Conservation (phyloP, 208 protist genomes). For the Herpetomonas samuelpessoai region DNA sequence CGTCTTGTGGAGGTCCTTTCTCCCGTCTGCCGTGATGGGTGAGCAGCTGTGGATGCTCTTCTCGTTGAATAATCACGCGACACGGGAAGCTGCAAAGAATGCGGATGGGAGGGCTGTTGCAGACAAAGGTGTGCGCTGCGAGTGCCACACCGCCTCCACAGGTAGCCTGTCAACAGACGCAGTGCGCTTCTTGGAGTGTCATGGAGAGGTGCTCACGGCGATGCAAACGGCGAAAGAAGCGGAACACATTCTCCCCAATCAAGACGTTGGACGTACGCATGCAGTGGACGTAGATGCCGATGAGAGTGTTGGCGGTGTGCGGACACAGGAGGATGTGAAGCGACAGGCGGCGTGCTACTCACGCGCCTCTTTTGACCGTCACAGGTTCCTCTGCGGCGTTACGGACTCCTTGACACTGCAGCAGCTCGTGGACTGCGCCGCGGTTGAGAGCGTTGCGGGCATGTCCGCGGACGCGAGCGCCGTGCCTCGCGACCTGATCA, state of each 20-base stretch:
- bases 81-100: neutral
- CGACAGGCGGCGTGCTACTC: too few relatives aligned
- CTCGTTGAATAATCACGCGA: neutral
- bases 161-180: too few relatives aligned
- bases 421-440: neutral
- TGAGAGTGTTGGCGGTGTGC: too few relatives aligned
- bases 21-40: neutral
- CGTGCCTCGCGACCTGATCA: slow-evolving; percentile 27
- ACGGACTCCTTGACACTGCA: neutral
- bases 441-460: neutral
- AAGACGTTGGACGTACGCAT: too few relatives aligned
- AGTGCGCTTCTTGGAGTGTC: too few relatives aligned
- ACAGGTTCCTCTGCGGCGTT: neutral
- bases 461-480: neutral
- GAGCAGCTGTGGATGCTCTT: neutral
- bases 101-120: neutral
- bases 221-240: too few relatives aligned
- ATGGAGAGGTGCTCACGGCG: too few relatives aligned
- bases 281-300: too few relatives aligned
- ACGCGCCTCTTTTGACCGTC: neutral
- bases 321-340: too few relatives aligned
- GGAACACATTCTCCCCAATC: too few relatives aligned
- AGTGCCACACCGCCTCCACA: neutral
- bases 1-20: neutral
- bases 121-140: neutral